A percentile compares a stretch with the other conserved stretches of the same genome.
These are phyloP conservation scores for Acanthamoeba divionensis DNA, from an alignment of 208 protist species.

Conservation along the genomic window DNA sequence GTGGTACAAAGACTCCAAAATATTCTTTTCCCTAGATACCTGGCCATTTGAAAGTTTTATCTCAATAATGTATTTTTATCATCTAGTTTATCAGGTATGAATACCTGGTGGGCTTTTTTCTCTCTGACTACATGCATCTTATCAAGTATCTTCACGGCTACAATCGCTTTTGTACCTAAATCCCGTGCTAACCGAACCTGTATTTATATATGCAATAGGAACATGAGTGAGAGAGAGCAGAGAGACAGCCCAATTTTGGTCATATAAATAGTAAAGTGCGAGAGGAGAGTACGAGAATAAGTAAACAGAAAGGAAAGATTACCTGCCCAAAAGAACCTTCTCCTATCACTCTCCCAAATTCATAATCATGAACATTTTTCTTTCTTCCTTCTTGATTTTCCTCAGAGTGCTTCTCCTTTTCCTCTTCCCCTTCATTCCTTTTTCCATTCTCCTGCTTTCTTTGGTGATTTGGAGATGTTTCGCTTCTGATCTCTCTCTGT, in stretches of 20 bases:
- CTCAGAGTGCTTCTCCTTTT: background rate
- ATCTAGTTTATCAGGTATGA: background rate
- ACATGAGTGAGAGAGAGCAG: background rate
- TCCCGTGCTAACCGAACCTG: background rate
- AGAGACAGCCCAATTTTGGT: background rate
- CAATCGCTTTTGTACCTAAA: background rate
- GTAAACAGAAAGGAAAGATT: background rate
- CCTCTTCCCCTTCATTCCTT: background rate
- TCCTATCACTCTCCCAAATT: background rate
- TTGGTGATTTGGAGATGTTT: background rate
- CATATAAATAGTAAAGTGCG: background rate
- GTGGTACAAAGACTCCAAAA: background rate
- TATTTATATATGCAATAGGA: background rate
- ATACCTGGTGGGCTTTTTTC: background rate
- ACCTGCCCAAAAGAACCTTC: constrained; percentile 30
- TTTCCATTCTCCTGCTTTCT: background rate
- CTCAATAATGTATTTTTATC: background rate
- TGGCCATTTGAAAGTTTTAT: background rate
- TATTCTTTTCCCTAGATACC: constrained; percentile 17
- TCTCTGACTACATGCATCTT: background rate
- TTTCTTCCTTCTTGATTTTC: background rate
- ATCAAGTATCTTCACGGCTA: background rate
- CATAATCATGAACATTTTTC: background rate
- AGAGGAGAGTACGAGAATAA: background rate
- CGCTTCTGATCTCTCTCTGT: background rate